phyloP scores from a whole-genome alignment of 2,329 filamentous ascomycete genomes.

The Ambrosiella beaveri region DNA sequence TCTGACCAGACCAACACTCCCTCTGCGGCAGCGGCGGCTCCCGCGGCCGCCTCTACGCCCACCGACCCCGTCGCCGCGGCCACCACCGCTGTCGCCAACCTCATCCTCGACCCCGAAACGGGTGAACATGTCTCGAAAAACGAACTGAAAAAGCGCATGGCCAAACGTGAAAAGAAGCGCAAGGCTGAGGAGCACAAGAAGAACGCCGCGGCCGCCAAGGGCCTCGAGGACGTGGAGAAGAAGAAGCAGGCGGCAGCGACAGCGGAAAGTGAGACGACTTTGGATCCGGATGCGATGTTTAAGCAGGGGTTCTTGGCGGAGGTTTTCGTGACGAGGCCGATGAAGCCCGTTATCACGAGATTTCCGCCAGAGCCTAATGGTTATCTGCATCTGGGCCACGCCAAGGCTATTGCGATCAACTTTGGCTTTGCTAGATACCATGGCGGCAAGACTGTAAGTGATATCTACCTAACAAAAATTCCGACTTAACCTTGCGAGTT shows the following conservation, averaged over 20 bases:
- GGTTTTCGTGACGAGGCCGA: slow-evolving; percentile 51
- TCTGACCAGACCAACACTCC: neutral
- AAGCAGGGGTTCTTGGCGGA: slow-evolving; percentile 60
- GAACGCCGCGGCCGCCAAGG: slow-evolving; percentile 17
- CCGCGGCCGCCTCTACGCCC: slow-evolving; percentile 28
- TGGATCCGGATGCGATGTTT: slow-evolving; percentile 54
- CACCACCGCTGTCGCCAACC: slow-evolving; percentile 35
- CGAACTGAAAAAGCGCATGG: slow-evolving; percentile 43
- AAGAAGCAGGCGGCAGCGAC: slow-evolving; percentile 25
- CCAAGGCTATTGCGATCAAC: slow-evolving; percentile 90
- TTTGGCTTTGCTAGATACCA: slow-evolving; percentile 85
- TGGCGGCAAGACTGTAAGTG: slow-evolving; percentile 40
- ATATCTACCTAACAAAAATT: neutral
- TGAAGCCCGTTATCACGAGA: slow-evolving; percentile 46
- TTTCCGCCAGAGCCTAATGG: slow-evolving; percentile 86
- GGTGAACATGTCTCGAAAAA: slow-evolving; percentile 49
- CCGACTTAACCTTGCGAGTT: too few relatives aligned
- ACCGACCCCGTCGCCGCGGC: slow-evolving; percentile 23
- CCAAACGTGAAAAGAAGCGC: slow-evolving; percentile 42
- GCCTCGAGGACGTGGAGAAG: slow-evolving; percentile 23
- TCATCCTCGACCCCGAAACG: slow-evolving; percentile 44
- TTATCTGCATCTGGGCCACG: slow-evolving; percentile 82
- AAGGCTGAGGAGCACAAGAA: slow-evolving; percentile 34
- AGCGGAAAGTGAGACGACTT: slow-evolving; percentile 15
- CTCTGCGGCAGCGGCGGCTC: neutral